phyloP scores from a whole-genome alignment of 2,329 filamentous ascomycete species.

The Massarina eburnea region DNA sequence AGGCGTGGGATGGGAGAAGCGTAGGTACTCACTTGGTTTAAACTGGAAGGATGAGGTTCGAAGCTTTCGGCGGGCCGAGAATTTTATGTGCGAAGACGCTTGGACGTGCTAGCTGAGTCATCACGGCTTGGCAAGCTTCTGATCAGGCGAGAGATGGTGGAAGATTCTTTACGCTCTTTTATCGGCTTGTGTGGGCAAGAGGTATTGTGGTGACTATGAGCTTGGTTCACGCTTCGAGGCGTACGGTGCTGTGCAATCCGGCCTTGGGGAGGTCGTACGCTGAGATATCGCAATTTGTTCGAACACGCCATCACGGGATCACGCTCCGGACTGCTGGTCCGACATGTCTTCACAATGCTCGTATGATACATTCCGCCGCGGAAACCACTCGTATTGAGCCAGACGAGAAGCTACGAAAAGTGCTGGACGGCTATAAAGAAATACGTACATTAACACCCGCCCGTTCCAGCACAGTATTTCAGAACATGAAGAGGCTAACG shows the following conservation, averaged over 20 bases:
- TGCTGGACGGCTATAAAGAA: constrained; percentile 34
- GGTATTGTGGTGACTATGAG: constrained; percentile 20
- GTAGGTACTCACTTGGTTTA: constrained; percentile 78
- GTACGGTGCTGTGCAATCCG: constrained; percentile 12
- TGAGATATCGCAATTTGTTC: constrained; percentile 37
- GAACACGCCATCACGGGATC: constrained; percentile 34
- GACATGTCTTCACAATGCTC: constrained; percentile 11
- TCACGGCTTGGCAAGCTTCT: constrained; percentile 23
- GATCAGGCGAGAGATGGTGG: not conserved
- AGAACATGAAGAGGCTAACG: not conserved
- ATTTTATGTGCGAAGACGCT: constrained; percentile 29
- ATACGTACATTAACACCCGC: constrained; percentile 22
- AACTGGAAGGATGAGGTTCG: constrained; percentile 95
- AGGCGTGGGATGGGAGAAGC: no score
- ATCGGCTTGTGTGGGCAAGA: not conserved
- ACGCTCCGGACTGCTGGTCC: constrained; percentile 9
- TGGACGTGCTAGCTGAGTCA: constrained; percentile 18
- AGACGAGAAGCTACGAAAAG: constrained; percentile 22
- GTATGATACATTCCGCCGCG: constrained; percentile 17
- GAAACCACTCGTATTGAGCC: constrained; percentile 4
- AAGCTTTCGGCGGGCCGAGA: constrained; percentile 24
- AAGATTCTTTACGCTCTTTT: not conserved
- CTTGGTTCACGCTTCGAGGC: constrained; percentile 19
- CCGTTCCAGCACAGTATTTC: not conserved
- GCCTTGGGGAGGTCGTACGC: constrained; percentile 33